phyloP scores from a whole-genome alignment of 345 rosid genomes.

The Hibiscus mutabilis region DNA sequence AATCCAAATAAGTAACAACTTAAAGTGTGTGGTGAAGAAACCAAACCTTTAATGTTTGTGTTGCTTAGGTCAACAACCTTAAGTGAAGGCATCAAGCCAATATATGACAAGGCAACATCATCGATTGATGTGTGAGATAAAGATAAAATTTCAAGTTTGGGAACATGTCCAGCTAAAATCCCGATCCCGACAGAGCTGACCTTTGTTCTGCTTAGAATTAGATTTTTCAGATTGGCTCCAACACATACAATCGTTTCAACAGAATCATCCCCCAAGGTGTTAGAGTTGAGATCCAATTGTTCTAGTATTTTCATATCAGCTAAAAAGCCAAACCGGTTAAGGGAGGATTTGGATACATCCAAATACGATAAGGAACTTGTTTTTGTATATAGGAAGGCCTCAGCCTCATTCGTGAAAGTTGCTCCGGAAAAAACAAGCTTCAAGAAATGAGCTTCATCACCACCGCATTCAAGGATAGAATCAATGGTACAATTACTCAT shows the following conservation, averaged over 20 bases:
- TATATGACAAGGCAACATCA: slow-evolving; percentile 51
- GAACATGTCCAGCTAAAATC: slow-evolving; percentile 54
- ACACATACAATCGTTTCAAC: slow-evolving; percentile 41
- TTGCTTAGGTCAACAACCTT: slow-evolving; percentile 66
- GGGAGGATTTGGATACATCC: slow-evolving; percentile 58
- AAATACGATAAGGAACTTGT: slow-evolving; percentile 43
- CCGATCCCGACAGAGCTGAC: slow-evolving; percentile 60
- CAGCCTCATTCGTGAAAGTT: slow-evolving; percentile 50
- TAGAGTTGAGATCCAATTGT: slow-evolving; percentile 66
- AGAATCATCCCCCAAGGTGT: slow-evolving; percentile 60
- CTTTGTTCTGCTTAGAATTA: slow-evolving; percentile 61
- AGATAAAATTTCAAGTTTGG: slow-evolving; percentile 54
- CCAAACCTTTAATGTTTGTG: slow-evolving; percentile 60
- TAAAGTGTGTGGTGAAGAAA: slow-evolving; percentile 1
- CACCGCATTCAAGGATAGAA: slow-evolving; percentile 33
- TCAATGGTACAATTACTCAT: slow-evolving; percentile 67
- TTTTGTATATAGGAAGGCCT: slow-evolving; percentile 39
- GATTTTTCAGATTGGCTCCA: slow-evolving; percentile 53
- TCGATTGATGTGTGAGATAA: slow-evolving; percentile 52
- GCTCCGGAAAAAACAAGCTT: slow-evolving; percentile 61
- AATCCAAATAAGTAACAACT: not conserved
- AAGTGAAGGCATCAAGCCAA: slow-evolving; percentile 45
- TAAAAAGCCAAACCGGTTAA: slow-evolving; percentile 50
- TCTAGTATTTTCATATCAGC: slow-evolving; percentile 46
- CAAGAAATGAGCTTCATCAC: slow-evolving; percentile 39